A percentile compares a stretch with the other conserved stretches of the same genome.
phyloP scores from a whole-genome alignment of 768 basidiomycete genomes.

The Postia placenta region DNA sequence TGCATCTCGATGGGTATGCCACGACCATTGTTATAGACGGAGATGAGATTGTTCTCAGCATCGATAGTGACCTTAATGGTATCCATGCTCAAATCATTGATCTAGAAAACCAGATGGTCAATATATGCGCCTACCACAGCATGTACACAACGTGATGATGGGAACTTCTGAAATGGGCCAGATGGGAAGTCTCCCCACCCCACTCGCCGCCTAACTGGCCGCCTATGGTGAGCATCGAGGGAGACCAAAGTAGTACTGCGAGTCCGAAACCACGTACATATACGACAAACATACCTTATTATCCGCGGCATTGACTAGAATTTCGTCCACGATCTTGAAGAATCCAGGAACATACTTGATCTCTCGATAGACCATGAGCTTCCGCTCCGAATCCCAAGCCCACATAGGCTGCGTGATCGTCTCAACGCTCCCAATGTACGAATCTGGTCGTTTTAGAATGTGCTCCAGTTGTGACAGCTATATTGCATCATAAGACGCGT shows the following conservation, averaged over 20 bases:
- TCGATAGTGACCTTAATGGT: slow-evolving; percentile 85
- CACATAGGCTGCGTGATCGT: slow-evolving; percentile 84
- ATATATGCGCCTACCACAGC: background rate
- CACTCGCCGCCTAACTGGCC: no score
- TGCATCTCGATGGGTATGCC: slow-evolving; percentile 98
- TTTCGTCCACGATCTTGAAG: slow-evolving; percentile 99
- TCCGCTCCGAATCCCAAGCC: slow-evolving; percentile 83
- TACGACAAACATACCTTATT: slow-evolving; percentile 80
- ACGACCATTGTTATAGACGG: slow-evolving; percentile 90
- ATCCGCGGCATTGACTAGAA: slow-evolving; percentile 97
- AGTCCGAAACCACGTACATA: no score
- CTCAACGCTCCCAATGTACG: slow-evolving; percentile 96
- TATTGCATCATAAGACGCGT: slow-evolving; percentile 5
- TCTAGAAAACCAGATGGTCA: slow-evolving; percentile 37
- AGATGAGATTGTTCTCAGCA: slow-evolving; percentile 76
- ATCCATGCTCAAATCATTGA: slow-evolving; percentile 91
- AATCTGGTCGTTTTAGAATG: slow-evolving; percentile 85
- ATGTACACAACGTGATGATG: no score
- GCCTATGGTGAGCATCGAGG: background rate
- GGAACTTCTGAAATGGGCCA: no score
- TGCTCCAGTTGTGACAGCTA: slow-evolving; percentile 95
- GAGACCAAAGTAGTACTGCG: background rate
- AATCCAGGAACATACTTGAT: slow-evolving; percentile 95
- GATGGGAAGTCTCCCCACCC: no score
- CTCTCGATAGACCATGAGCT: slow-evolving; percentile 78